These are phyloP conservation scores for Phyllosticta citribraziliensis DNA, from an alignment of 2,329 filamentous ascomycete species.

Conservation along the genomic window DNA sequence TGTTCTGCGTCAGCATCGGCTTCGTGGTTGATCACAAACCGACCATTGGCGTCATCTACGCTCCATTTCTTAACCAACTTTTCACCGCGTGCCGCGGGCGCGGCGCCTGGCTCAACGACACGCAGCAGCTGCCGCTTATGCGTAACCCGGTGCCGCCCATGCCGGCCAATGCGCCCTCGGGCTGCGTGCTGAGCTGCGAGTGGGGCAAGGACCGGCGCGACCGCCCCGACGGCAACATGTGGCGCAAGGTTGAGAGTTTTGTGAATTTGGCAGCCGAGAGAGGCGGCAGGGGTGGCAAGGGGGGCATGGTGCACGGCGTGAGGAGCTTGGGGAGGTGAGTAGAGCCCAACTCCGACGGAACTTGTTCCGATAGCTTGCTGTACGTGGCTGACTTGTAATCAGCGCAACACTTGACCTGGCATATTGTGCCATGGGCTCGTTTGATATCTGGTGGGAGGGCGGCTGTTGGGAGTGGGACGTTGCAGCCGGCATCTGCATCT, in stretches of 20 bases:
- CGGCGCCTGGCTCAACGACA: constrained; percentile 62
- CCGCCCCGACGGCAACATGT: constrained; percentile 54
- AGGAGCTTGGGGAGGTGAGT: constrained; percentile 52
- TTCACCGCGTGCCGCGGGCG: constrained; percentile 58
- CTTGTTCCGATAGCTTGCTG: background rate
- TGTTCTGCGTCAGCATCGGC: constrained; percentile 72
- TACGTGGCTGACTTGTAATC: background rate
- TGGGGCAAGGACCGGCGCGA: constrained; percentile 72
- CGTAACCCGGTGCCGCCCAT: constrained; percentile 53
- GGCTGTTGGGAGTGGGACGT: constrained; percentile 81
- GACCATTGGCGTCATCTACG: constrained; percentile 61
- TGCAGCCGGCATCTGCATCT: constrained; percentile 62
- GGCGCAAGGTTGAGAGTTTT: constrained; percentile 64
- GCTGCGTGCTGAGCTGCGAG: constrained; percentile 65
- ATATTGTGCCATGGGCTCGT: constrained; percentile 63
- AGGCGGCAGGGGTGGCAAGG: constrained; percentile 52
- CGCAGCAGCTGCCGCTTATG: constrained; percentile 52
- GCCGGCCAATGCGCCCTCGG: constrained; percentile 53
- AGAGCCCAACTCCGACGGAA: background rate
- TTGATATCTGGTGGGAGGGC: constrained; percentile 78
- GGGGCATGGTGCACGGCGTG: constrained; percentile 71
- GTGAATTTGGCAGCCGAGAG: constrained; percentile 63
- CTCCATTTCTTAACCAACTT: constrained; percentile 58
- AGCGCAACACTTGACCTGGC: constrained; percentile 66
- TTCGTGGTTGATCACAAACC: constrained; percentile 52